Base-by-base conservation (phyloP, 2,329 filamentous ascomycete species). In the Trichoderma arundinaceum region DNA sequence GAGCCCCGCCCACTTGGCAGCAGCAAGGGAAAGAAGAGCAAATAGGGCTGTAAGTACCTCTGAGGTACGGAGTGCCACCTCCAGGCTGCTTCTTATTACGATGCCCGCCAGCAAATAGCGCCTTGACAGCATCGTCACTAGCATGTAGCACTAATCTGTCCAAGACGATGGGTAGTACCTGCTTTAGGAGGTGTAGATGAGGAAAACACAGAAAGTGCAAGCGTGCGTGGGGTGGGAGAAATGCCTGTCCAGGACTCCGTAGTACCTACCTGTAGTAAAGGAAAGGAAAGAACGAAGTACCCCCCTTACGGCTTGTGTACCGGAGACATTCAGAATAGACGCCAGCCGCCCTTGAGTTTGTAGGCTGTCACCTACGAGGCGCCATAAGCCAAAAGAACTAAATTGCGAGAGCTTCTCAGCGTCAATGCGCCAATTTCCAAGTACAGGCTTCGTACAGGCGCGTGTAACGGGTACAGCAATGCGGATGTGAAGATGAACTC, bases 1-100 rank as follows among this genome's bases (percentile, higher is more conserved):
- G 10, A 46, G 48, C 64, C 64, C 64, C 57, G 48, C 64, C 64
- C 62, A 43, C 53, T 35, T 52, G 35, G 58, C 39, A 46, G 60
- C 49, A 54, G 35, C 52, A 54, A 63, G 60, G 60, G 60, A 54
- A 56, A 48, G 43, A 49, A 41, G 59, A 44, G 51, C 49, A 53
- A 54, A 63, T 46, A 56, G 38, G 60, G 60, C 60, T 63, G 60
- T 41, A 19, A 19, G 51, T 19, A 8, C 28, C 48, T 51, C 48
- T 33, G 7, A 33, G n/a, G 48, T 52, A 33, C 48, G 52, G 52
- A 56, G 38, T n/a, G n/a, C 52, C 38, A 9, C 7, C 12, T 32
- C 13, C 19, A 41, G 46, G 46, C 12, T 49, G 22, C 22, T 28
- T 28, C 22, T 28, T 28, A 28, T 28, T 28, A 28, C 22, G 22